phyloP scores from a whole-genome alignment of 1,284 basidiomycete genomes.

The Cystobasidium slooffiae region DNA sequence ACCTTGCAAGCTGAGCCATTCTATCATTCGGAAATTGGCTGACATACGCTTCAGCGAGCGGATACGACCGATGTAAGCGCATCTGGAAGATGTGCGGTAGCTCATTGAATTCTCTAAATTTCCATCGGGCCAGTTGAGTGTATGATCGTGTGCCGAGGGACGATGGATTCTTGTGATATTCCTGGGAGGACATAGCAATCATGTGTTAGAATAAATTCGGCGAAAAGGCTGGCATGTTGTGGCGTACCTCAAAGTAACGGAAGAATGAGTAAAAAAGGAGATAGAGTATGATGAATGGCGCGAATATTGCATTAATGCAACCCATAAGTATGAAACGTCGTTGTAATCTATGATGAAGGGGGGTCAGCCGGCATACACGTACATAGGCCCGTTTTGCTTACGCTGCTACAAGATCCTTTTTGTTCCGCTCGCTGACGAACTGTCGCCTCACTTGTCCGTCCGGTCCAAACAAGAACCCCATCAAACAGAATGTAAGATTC shows the following conservation, averaged over 20 bases:
- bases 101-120: conserved; percentile 98
- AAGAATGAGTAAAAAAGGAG: conserved; percentile 98
- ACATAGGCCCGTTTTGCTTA: conserved; percentile 57
- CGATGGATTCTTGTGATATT: conserved; percentile 98
- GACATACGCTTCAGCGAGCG: conserved; percentile 89
- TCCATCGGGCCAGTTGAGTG: conserved; percentile 95
- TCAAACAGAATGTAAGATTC: conserved; percentile 92
- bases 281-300: conserved; percentile 97
- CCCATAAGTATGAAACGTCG: conserved; percentile 95
- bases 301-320: conserved; percentile 88
- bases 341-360: conserved; percentile 64
- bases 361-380: background rate
- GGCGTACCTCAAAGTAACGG: conserved; percentile 90
- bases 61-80: conserved; percentile 84
- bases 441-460: conserved; percentile 85
- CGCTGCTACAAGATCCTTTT: conserved; percentile 79
- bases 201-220: background rate
- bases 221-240: background rate
- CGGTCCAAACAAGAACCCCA: conserved; percentile 89
- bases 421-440: conserved; percentile 82
- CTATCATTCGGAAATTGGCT: conserved; percentile 97
- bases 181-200: conserved; percentile 61
- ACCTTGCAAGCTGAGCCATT: conserved; percentile 85
- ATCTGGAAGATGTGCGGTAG: conserved; percentile 88
- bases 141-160: conserved; percentile 89